Conservation (phyloP, 805 yeast species). For the Nematodospora valgi region DNA sequence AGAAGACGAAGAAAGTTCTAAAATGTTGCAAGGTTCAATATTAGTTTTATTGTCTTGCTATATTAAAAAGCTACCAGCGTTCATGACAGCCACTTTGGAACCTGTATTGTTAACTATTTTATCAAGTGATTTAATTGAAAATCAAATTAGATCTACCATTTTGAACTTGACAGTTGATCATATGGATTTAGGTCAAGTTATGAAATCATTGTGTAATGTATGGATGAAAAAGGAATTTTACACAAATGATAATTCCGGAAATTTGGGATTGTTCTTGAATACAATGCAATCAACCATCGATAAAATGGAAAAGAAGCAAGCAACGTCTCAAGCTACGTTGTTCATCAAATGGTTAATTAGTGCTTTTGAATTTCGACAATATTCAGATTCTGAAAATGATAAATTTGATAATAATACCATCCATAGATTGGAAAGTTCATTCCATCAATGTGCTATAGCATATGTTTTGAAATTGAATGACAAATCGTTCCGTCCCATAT, state of each 20-base stretch:
- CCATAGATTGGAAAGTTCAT: conserved; percentile 75
- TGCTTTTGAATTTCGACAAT: conserved; percentile 65
- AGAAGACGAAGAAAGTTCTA: conserved; percentile 25
- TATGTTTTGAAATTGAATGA: conserved; percentile 91
- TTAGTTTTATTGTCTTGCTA: conserved; percentile 70
- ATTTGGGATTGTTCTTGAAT: conserved; percentile 67
- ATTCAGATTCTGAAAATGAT: conserved; percentile 25
- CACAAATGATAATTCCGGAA: conserved; percentile 28
- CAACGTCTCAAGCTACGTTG: conserved; percentile 63
- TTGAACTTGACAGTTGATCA: conserved; percentile 60
- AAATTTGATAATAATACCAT: conserved; percentile 67
- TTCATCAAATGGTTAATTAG: conserved; percentile 68
- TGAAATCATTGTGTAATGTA: conserved; percentile 56
- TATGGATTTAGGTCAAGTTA: conserved; percentile 61
- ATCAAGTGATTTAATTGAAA: conserved; percentile 56
- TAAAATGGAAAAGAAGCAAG: conserved; percentile 66
- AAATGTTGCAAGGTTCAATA: conserved; percentile 63
- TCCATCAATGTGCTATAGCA: conserved; percentile 67
- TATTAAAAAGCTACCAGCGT: conserved; percentile 81
- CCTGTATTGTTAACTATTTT: conserved; percentile 60
- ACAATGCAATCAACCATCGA: conserved; percentile 66
- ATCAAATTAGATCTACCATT: conserved; percentile 57
- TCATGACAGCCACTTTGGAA: conserved; percentile 65
- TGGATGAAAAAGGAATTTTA: conserved; percentile 50
- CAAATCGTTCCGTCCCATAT: conserved; percentile 87